phyloP scores from a whole-genome alignment of 768 basidiomycete species.

The Auricularia auricula-judae region DNA sequence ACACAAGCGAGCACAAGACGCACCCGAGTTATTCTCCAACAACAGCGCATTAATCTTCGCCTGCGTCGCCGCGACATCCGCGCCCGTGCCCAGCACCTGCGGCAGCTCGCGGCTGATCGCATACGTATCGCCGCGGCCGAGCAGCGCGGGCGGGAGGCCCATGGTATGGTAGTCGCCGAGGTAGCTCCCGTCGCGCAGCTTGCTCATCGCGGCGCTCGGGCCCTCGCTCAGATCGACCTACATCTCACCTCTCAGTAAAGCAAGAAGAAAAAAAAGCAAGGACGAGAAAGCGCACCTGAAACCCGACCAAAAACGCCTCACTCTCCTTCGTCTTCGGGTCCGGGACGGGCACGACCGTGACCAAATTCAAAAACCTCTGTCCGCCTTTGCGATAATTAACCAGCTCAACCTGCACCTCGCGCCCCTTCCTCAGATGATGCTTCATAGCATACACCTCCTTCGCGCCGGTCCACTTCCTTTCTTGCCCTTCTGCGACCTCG shows the following conservation, averaged over 20 bases:
- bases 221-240: slow-evolving; percentile 88
- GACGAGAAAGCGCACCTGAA: slow-evolving; percentile 22
- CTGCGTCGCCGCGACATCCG: neutral
- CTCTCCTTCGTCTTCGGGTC: slow-evolving; percentile 54
- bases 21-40: neutral
- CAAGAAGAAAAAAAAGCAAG: neutral
- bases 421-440: slow-evolving; percentile 47
- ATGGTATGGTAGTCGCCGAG: slow-evolving; percentile 43
- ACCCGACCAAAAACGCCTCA: slow-evolving; percentile 81
- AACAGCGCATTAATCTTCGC: neutral
- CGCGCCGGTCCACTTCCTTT: slow-evolving; percentile 45
- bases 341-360: slow-evolving; percentile 78
- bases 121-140: neutral
- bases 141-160: neutral
- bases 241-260: neutral
- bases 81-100: neutral
- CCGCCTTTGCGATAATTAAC: slow-evolving; percentile 86
- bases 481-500: slow-evolving; percentile 36
- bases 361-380: slow-evolving; percentile 79
- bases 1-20: neutral
- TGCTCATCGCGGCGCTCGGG: slow-evolving; percentile 72
- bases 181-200: slow-evolving; percentile 69
- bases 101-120: slow-evolving; percentile 1
- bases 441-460: slow-evolving; percentile 43
- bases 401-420: slow-evolving; percentile 43